These are phyloP conservation scores for Didymella exigua DNA, from an alignment of 2,329 filamentous ascomycete species.

Conservation along the genomic window DNA sequence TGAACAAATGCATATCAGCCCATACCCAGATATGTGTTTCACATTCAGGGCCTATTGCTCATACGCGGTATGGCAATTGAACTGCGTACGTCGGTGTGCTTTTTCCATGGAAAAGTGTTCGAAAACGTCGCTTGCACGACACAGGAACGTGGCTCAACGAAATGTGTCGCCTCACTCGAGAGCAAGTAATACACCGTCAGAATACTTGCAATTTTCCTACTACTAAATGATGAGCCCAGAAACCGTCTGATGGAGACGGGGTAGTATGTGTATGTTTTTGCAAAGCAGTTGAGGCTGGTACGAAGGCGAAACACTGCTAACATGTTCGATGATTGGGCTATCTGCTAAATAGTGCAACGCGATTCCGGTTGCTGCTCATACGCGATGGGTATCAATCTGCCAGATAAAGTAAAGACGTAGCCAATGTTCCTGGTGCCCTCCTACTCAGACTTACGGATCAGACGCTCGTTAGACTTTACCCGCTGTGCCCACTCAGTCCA, in stretches of 20 bases:
- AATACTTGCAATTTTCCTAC: too few relatives aligned
- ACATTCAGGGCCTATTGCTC: too few relatives aligned
- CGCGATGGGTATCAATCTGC: slow-evolving; percentile 16
- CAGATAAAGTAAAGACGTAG: not conserved
- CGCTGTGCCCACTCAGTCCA: slow-evolving; percentile 89
- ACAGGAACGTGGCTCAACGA: too few relatives aligned
- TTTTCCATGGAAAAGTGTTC: too few relatives aligned
- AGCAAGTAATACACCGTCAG: too few relatives aligned
- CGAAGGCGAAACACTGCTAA: not conserved
- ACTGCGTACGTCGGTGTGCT: too few relatives aligned
- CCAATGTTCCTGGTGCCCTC: not conserved
- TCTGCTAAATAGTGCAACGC: not conserved
- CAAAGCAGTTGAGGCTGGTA: not conserved
- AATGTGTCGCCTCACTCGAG: too few relatives aligned
- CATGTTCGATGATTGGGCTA: not conserved
- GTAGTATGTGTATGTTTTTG: too few relatives aligned
- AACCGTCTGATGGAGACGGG: not conserved
- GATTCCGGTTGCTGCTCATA: not conserved
- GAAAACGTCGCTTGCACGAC: too few relatives aligned
- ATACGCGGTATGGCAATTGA: too few relatives aligned
- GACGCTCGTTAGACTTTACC: slow-evolving; percentile 64
- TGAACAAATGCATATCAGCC: too few relatives aligned
- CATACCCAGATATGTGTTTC: too few relatives aligned
- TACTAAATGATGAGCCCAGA: not conserved
- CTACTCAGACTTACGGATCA: slow-evolving; percentile 61